Base-by-base conservation (phyloP, 768 basidiomycete genomes). In the Leucogyrophana mollusca region DNA sequence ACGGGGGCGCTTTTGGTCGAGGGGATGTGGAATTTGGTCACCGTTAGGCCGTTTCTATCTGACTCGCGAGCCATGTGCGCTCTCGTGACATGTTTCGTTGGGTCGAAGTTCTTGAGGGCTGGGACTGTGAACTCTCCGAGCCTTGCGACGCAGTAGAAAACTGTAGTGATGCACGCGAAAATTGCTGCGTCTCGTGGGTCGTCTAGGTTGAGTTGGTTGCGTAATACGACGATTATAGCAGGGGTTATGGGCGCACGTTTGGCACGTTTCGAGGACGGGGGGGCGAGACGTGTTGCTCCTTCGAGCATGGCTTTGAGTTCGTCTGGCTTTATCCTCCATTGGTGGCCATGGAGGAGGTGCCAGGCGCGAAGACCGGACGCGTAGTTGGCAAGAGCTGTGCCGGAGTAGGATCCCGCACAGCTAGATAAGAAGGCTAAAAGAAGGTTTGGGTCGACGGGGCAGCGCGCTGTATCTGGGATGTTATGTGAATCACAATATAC, bases 321-420 rank as follows among this genome's bases (percentile, higher is more conserved):
- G 0, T 37, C 34, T 0, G 59, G 35, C 21, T 70, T 51, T 1
- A 68, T 37, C 0, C 13, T 21, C 74, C 73, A 78, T 0, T 17
- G 20, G 0, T 68, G 10, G 0, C 73, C 59, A 45, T 80, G 75
- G 0, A 79, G 35, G 0, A 69, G 57, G 51, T 80, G 76, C 76
- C 76, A 80, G 2, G 76, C 74, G 1, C 64, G 50, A 0, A 79
- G 36, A 0, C 65, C 69, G 2, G 52, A 49, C 0, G 74, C 16
- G 44, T 72, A 74, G 55, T 75, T 76, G 2, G 40, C 27, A 0
- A 78, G 52, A 0, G 72, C 59, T 4, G 45, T 51, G 0, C 60
- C 61, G 0, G 73, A 50, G 47, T 72, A 73, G 0, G 61, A 32
- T 0, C 72, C 72, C 0, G 66, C 65, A 0, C 62, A 47, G 2